Evolutionary conservation across 495 filamentous ascomycete species (phyloP).

Genomic region (Xylaria bambusicola): DNA sequence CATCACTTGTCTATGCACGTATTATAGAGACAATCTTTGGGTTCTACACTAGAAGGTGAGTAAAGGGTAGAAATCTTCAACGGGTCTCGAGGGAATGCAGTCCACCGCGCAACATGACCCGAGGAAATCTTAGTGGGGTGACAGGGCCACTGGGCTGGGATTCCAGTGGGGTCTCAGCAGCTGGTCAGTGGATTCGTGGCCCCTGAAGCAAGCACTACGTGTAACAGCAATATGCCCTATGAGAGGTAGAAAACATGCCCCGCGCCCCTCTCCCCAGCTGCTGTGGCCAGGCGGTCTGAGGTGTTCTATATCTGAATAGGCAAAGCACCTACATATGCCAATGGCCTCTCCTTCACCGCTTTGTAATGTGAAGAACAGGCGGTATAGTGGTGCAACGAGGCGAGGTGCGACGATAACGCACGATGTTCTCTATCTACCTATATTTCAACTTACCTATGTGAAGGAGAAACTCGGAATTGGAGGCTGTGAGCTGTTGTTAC

Average conservation of each 20-base stretch:
- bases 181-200: conserved; percentile 8
- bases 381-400: conserved; percentile 10
- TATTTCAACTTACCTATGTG: neutral
- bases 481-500: neutral
- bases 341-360: conserved; percentile 14
- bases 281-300: conserved; percentile 18
- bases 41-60: neutral
- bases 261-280: conserved; percentile 21
- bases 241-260: conserved; percentile 13
- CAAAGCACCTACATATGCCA: conserved; percentile 21
- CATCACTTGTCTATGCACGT: neutral
- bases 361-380: conserved; percentile 11
- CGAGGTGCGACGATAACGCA: neutral
- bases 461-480: conserved; percentile 1
- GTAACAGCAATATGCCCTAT: conserved; percentile 14
- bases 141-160: conserved; percentile 20
- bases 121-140: conserved; percentile 12
- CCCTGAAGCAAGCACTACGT: conserved; percentile 13
- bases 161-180: conserved; percentile 17
- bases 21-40: too few species aligned
- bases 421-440: neutral
- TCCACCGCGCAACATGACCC: conserved; percentile 11
- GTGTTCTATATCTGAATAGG: conserved; percentile 21
- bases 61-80: neutral
- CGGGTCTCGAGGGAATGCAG: conserved; percentile 4